phyloP scores from a whole-genome alignment of 176 grass and related monocot species.

The Oryza coarctata region DNA sequence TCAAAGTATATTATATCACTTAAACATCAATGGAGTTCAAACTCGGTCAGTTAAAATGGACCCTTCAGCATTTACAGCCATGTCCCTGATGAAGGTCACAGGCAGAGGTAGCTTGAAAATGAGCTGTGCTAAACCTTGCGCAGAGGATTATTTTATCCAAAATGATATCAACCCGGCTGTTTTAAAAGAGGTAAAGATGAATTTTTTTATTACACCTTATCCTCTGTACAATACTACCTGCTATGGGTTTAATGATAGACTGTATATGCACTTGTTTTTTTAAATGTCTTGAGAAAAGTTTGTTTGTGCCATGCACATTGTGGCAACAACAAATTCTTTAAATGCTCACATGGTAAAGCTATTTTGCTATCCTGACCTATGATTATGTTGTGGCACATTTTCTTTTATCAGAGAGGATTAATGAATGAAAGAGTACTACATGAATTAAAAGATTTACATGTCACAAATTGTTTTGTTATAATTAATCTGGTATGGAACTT shows the following conservation, averaged over 20 bases:
- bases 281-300: neutral
- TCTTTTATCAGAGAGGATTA: neutral
- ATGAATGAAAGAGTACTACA: neutral
- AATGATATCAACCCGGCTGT: constrained; percentile 70
- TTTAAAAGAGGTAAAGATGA: constrained; percentile 67
- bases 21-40: constrained; percentile 68
- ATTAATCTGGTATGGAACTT: constrained; percentile 4
- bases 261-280: neutral
- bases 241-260: too few relatives aligned
- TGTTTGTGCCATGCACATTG: neutral
- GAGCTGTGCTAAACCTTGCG: constrained; percentile 49
- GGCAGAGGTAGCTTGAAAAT: constrained; percentile 43
- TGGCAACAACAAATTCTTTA: neutral
- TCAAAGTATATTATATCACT: constrained; percentile 54
- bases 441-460: neutral
- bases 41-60: constrained; percentile 56
- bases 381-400: neutral
- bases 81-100: constrained; percentile 76
- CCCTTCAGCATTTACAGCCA: constrained; percentile 48
- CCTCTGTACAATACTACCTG: neutral
- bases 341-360: neutral
- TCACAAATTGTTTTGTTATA: neutral
- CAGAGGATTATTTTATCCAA: constrained; percentile 70
- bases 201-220: neutral
- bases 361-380: neutral